phyloP scores from a whole-genome alignment of 2,329 filamentous ascomycete species.

The Aspergillus versicolor region DNA sequence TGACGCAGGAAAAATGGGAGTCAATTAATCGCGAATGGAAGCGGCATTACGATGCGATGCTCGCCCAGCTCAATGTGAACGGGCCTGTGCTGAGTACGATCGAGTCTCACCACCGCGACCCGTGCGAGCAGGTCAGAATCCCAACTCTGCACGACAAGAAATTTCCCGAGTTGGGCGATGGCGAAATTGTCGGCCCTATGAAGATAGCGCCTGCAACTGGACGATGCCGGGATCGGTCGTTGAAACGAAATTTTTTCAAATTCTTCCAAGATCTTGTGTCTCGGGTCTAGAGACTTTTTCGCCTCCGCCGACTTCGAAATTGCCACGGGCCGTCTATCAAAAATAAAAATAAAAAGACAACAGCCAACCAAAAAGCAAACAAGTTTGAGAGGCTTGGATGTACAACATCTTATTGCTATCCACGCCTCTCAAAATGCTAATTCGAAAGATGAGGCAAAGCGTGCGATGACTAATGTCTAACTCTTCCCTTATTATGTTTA shows the following conservation, averaged over 20 bases:
- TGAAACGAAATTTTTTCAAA: slow-evolving; percentile 45
- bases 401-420: slow-evolving; percentile 21
- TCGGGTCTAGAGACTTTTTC: slow-evolving; percentile 22
- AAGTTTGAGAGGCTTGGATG: slow-evolving; percentile 25
- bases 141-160: slow-evolving; percentile 61
- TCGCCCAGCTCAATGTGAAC: slow-evolving; percentile 48
- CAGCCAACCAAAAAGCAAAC: slow-evolving; percentile 9
- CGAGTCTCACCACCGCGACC: slow-evolving; percentile 40
- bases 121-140: slow-evolving; percentile 52
- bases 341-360: not conserved
- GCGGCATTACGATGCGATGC: slow-evolving; percentile 64
- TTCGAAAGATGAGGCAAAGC: slow-evolving; percentile 13
- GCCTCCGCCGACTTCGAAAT: not conserved
- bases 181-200: slow-evolving; percentile 94
- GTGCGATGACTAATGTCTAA: slow-evolving; percentile 35
- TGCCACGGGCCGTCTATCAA: slow-evolving; percentile 21
- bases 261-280: slow-evolving; percentile 45
- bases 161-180: slow-evolving; percentile 83
- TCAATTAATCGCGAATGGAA: slow-evolving; percentile 76
- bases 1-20: slow-evolving; percentile 88
- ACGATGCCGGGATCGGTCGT: slow-evolving; percentile 39
- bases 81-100: slow-evolving; percentile 39
- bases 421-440: slow-evolving; percentile 15
- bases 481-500: slow-evolving; percentile 11
- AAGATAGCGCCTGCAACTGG: slow-evolving; percentile 50